phyloP scores from a whole-genome alignment of 1,284 basidiomycete genomes.

The Boletellus sp. region DNA sequence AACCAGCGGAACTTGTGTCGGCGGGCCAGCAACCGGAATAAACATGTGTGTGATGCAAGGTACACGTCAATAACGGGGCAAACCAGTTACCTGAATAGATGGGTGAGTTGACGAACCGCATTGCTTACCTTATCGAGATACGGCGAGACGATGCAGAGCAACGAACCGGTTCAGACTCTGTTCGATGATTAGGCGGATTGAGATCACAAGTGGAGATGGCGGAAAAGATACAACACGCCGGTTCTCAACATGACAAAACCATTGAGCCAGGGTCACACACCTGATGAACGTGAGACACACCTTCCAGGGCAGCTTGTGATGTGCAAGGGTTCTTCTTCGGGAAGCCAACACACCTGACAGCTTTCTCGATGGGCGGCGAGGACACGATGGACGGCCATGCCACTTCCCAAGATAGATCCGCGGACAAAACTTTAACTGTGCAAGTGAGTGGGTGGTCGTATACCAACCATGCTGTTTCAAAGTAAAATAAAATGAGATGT shows the following conservation, averaged over 20 bases:
- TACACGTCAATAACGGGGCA: neutral
- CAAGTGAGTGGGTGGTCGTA: too few relatives aligned
- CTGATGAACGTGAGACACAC: too few relatives aligned
- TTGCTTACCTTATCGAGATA: neutral
- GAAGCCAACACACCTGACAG: neutral
- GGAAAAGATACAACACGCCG: too few relatives aligned
- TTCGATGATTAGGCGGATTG: too few relatives aligned
- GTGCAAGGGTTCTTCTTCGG: neutral
- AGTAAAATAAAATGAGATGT: neutral
- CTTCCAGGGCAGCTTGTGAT: neutral
- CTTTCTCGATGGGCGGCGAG: too few relatives aligned
- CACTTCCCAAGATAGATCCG: too few relatives aligned
- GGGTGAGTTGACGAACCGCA: neutral
- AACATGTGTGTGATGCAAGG: neutral
- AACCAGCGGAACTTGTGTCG: constrained; percentile 3
- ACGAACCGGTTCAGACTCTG: neutral
- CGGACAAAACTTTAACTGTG: too few relatives aligned
- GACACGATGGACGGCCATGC: too few relatives aligned
- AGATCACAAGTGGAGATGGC: too few relatives aligned
- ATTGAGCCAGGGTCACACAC: too few relatives aligned
- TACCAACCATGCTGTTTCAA: neutral
- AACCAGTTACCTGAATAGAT: neutral
- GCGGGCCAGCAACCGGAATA: neutral
- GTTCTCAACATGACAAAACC: too few relatives aligned
- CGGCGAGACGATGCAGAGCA: too few relatives aligned